Evolutionary conservation across 1,139 yeast genomes (phyloP).

Genomic region (Candida pseudocylindracea): DNA sequence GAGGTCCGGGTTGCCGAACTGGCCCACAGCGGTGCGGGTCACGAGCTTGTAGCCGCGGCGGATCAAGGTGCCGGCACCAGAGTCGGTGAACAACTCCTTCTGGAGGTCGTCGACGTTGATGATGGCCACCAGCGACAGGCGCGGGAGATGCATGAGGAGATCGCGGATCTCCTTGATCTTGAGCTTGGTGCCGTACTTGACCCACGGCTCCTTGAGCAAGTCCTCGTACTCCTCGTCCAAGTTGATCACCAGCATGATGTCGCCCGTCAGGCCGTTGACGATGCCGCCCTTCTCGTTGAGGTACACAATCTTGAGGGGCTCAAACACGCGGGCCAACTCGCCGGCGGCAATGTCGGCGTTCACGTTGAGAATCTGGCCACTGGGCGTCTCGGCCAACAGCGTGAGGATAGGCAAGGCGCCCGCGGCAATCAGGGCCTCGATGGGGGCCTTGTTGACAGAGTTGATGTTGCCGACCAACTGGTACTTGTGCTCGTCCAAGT

Average conservation of each 20-base stretch:
- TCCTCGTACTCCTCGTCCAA: constrained; percentile 91
- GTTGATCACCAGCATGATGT: constrained; percentile 74
- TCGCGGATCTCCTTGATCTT: constrained; percentile 94
- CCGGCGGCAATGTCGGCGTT: constrained; percentile 99
- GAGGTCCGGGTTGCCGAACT: constrained; percentile 57
- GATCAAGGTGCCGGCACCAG: constrained; percentile 97
- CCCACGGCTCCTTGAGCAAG: constrained; percentile 88
- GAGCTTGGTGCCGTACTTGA: constrained; percentile 91
- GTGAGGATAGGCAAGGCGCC: constrained; percentile 95
- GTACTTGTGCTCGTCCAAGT: constrained; percentile 76
- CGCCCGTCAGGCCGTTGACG: constrained; percentile 79
- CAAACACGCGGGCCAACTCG: constrained; percentile 88
- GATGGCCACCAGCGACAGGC: constrained; percentile 94
- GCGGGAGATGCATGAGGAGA: constrained; percentile 76
- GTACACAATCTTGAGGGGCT: constrained; percentile 90
- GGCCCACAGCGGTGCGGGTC: constrained; percentile 43
- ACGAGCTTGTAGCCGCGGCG: constrained; percentile 89
- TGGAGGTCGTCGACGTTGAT: constrained; percentile 88
- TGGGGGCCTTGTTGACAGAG: constrained; percentile 71
- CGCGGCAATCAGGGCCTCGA: constrained; percentile 87
- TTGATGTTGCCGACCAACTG: constrained; percentile 81
- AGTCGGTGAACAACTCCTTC: constrained; percentile 91
- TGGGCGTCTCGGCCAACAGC: constrained; percentile 85
- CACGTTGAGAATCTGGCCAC: constrained; percentile 90
- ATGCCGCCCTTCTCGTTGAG: constrained; percentile 96